Base-by-base conservation (phyloP, 768 basidiomycete species). In the Collybiopsis confluens region DNA sequence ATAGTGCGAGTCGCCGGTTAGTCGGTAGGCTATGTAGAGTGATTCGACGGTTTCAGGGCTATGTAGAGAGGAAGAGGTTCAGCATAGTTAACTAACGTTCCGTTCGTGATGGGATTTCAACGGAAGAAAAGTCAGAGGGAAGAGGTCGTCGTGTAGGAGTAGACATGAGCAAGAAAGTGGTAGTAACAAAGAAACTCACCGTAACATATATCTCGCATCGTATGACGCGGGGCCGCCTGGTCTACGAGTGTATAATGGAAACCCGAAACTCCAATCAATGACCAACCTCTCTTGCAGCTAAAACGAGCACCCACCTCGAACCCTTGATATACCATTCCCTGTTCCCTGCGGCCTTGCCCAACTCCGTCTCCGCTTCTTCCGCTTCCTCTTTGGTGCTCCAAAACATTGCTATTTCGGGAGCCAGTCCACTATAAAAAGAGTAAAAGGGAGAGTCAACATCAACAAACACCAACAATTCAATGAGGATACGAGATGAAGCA, bases 21-120 rank as follows among this genome's bases (percentile, higher is more conserved):
- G 68, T n/a, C 87, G 78, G 66, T 72, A 89, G 3, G 86, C 88
- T 38, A 86, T 66, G 71, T 90, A 88, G 16, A 90, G 78, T 0
- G 85, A 87, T 65, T 90, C 89, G 20, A 86, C 77, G 2, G 88
- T 90, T 68, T 90, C 89, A 5, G 88, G 89, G 20, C 84, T 83
- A 37, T 21, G 15, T 36, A 11, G 24, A 10, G 1, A 38, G 21
- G 10, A n/a, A 41, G 26, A 4, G 3, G 18, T 16, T 54, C 37
- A 70, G 61, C 2, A 1, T 35, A n/a, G 33, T 13, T 9, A 18
- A 15, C 38, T 15, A 2, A 20, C 16, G 18, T 47, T 4, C 33
- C n/a, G 8, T 20, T 23, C 30, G 23, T 0, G 23, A 36, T 20
- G 9, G 16, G 33, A 20, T 6, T 26, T 11, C 23, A 4, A 4